These are phyloP conservation scores for Penicillium expansum DNA, from an alignment of 2,329 filamentous ascomycete species.

Conservation along the genomic window DNA sequence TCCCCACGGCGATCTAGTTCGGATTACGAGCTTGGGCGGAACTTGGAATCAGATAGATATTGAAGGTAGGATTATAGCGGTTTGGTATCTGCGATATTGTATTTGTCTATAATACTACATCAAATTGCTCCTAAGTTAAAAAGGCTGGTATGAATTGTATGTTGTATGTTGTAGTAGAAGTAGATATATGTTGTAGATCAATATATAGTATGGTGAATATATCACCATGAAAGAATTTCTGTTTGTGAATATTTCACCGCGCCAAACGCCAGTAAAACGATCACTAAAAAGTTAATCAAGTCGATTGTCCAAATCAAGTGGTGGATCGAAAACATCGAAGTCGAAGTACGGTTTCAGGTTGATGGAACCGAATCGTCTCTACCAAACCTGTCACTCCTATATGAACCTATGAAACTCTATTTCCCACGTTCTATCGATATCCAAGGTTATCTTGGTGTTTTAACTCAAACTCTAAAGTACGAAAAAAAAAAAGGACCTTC, in stretches of 20 bases:
- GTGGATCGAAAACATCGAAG: neutral
- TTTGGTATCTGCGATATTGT: neutral
- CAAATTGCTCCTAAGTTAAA: neutral
- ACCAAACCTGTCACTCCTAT: neutral
- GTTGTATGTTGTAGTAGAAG: no score
- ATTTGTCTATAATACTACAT: neutral
- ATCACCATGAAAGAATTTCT: no score
- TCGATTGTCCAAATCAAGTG: neutral
- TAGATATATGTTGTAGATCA: neutral
- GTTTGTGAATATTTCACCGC: neutral
- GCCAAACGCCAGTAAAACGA: neutral
- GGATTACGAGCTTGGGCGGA: neutral
- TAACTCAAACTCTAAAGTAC: neutral
- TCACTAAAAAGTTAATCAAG: neutral
- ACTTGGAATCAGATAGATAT: neutral
- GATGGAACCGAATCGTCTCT: no score
- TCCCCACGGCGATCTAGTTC: constrained; percentile 10
- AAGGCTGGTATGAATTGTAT: neutral
- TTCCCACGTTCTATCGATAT: neutral
- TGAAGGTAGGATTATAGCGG: neutral
- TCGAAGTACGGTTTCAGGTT: neutral
- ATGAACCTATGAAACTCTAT: neutral
- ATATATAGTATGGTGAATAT: no score
- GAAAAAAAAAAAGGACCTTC: neutral
- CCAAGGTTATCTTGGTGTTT: neutral